Base-by-base conservation (phyloP, 129 eudicot genomes). In the Chrysanthemum lavandulifolium region DNA sequence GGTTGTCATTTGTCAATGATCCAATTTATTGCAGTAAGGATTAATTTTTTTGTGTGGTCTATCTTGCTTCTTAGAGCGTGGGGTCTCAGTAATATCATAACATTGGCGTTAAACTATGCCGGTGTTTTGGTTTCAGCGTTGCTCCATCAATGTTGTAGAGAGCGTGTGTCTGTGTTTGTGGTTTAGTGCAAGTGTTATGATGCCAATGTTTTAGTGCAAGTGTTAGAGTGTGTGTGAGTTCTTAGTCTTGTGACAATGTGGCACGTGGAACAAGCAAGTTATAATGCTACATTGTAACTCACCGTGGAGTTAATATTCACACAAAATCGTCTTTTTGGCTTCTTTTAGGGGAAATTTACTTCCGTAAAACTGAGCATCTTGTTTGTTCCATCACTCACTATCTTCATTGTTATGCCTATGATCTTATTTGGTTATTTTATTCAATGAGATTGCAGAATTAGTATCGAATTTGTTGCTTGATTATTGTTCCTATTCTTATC, bases 401-500 rank as follows among this genome's bases (percentile, higher is more conserved):
- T 19, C 21, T 19, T 19, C 21, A 19, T 19, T 19, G 21, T 19
- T 19, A 19, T 19, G 21, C 0, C 67, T n/a, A 23, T 40, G 68
- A 57, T 49, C 58, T 74, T 36, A 15, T 21, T 31, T 12, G 21
- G 45, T 48, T 4, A 73, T 48, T 74, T 7, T 56, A 55, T 56
- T 40, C 68, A 48, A 68, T 67, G 21, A 48, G 33, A 59, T 50
- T 6, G 54, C 61, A 54, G 11, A 15, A 54, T 45, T 56, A 54
- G 63, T 51, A n/a, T 15, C 13, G 19, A 49, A 45, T 52, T 19
- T 1, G 33, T 53, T 36, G 63, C 36, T 60, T 63, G 77, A 77
- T 69, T 33, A 70, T 13, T 61, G 14, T 15, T 62, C 67, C 61
- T 60, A 63, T 71, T 78, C 72, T 62, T 71, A 67, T 52, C 21